Evolutionary conservation across 805 yeast species (phyloP).

Genomic region (Wickerhamomyces sydowiorum): DNA sequence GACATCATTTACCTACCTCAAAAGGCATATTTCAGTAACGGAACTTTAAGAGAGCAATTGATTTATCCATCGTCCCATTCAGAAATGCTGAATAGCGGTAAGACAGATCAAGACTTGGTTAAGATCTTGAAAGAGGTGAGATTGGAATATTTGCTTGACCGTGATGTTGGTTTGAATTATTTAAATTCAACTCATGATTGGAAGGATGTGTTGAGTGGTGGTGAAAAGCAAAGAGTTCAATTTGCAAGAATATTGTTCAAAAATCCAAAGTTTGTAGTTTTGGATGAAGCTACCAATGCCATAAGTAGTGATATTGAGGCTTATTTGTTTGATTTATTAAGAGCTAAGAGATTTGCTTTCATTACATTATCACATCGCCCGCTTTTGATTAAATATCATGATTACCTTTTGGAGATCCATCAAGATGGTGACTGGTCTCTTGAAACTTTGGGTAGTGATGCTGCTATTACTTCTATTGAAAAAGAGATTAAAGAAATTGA

Average conservation of each 20-base stretch:
- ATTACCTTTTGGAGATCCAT: constrained; percentile 62
- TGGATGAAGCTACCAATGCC: constrained; percentile 94
- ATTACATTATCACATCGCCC: constrained; percentile 84
- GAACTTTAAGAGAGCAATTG: constrained; percentile 85
- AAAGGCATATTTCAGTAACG: constrained; percentile 75
- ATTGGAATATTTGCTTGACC: constrained; percentile 68
- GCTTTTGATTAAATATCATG: constrained; percentile 78
- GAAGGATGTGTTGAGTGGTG: constrained; percentile 94
- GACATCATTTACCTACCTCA: constrained; percentile 82
- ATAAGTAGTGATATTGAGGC: constrained; percentile 89
- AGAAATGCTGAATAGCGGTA: constrained; percentile 70
- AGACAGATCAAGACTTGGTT: constrained; percentile 62
- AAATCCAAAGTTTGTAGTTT: constrained; percentile 71
- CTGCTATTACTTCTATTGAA: constrained; percentile 62
- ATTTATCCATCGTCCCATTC: constrained; percentile 78
- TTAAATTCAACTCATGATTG: constrained; percentile 54
- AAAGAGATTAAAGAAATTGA: constrained; percentile 69
- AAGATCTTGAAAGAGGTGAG: constrained; percentile 70
- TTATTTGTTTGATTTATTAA: constrained; percentile 69
- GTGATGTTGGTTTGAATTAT: constrained; percentile 48
- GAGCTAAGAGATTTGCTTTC: constrained; percentile 63
- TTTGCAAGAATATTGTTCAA: constrained; percentile 83
- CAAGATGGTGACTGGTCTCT: constrained; percentile 52
- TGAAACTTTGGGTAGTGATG: constrained; percentile 60
- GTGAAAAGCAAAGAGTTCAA: constrained; percentile 86